Conservation (phyloP, 2,329 filamentous ascomycete species). For the Alternaria consortialis region DNA sequence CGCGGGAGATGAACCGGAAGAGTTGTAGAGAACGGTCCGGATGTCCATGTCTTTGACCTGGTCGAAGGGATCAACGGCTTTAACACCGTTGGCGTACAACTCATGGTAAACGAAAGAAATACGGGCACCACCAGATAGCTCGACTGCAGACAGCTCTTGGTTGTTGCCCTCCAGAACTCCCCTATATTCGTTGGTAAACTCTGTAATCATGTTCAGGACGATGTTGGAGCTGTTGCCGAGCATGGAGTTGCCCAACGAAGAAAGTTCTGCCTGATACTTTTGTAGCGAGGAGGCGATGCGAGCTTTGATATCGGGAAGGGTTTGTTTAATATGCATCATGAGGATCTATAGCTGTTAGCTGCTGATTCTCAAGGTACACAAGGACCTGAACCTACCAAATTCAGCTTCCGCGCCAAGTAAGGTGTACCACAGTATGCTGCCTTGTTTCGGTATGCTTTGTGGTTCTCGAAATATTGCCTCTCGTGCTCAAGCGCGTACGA, state of each 20-base stretch:
- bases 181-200: slow-evolving; percentile 97
- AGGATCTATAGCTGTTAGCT: slow-evolving; percentile 70
- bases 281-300: slow-evolving; percentile 92
- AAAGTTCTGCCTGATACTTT: slow-evolving; percentile 87
- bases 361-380: not conserved
- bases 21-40: slow-evolving; percentile 96
- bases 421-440: slow-evolving; percentile 98
- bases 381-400: slow-evolving; percentile 67
- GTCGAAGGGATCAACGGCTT: slow-evolving; percentile 97
- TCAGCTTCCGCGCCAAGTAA: slow-evolving; percentile 94
- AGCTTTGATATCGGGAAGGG: slow-evolving; percentile 96
- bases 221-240: slow-evolving; percentile 97
- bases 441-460: slow-evolving; percentile 99
- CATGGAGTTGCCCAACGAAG: slow-evolving; percentile 88
- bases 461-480: slow-evolving; percentile 97
- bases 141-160: slow-evolving; percentile 90
- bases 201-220: slow-evolving; percentile 97
- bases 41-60: slow-evolving; percentile 98
- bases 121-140: slow-evolving; percentile 94
- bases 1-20: slow-evolving; percentile 95
- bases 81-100: slow-evolving; percentile 95
- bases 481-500: slow-evolving; percentile 89
- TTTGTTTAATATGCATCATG: slow-evolving; percentile 99
- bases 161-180: slow-evolving; percentile 97
- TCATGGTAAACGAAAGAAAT: slow-evolving; percentile 99